Evolutionary conservation across 352 stramenopile species (phyloP).

Genomic region (Phytopythium kandeliae): DNA sequence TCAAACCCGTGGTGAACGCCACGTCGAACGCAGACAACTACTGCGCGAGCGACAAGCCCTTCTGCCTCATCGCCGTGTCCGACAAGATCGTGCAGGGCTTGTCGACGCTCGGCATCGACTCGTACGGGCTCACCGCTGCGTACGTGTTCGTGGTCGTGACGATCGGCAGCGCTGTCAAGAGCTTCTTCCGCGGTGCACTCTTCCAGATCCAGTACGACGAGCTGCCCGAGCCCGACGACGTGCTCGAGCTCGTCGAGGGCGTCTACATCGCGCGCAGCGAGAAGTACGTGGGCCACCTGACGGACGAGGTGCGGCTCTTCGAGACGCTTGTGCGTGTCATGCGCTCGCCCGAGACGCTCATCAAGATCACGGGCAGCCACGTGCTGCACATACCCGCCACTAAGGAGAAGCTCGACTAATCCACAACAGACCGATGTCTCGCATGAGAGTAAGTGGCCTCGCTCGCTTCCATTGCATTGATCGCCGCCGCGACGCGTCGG

Average conservation of each 20-base stretch:
- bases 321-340: slow-evolving; percentile 83
- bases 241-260: slow-evolving; percentile 83
- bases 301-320: slow-evolving; percentile 86
- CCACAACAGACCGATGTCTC: no score
- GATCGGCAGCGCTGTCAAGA: slow-evolving; percentile 78
- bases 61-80: slow-evolving; percentile 80
- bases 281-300: slow-evolving; percentile 82
- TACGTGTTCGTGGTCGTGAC: slow-evolving; percentile 88
- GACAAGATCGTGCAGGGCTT: slow-evolving; percentile 85
- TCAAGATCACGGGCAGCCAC: slow-evolving; percentile 81
- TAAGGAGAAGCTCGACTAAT: slow-evolving; percentile 81
- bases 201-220: slow-evolving; percentile 81
- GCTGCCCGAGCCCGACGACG: slow-evolving; percentile 73
- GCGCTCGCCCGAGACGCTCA: slow-evolving; percentile 75
- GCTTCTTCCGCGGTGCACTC: slow-evolving; percentile 75
- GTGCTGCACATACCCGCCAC: slow-evolving; percentile 82
- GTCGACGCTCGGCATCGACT: slow-evolving; percentile 70
- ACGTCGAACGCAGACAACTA: slow-evolving; percentile 21
- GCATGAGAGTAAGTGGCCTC: no score
- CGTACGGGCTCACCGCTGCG: slow-evolving; percentile 79
- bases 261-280: slow-evolving; percentile 85
- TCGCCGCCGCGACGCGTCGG: no score
- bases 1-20: slow-evolving; percentile 30
- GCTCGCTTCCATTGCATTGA: no score
- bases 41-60: slow-evolving; percentile 40